These are phyloP conservation scores for Hypoxylon sp. DNA, from an alignment of 2,329 filamentous ascomycete genomes.

Conservation along the genomic window DNA sequence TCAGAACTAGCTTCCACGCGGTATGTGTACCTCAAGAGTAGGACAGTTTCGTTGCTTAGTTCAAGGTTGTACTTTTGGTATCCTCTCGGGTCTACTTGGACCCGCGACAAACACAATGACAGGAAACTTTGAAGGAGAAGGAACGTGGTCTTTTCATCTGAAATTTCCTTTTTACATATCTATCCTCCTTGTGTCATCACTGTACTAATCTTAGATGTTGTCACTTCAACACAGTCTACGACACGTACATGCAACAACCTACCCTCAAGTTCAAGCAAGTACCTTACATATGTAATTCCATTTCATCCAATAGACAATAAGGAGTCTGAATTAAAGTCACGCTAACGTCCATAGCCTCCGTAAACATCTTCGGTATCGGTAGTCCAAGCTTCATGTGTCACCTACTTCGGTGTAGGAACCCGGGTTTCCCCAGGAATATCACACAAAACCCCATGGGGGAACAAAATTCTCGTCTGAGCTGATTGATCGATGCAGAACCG, in stretches of 20 bases:
- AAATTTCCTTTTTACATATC: neutral
- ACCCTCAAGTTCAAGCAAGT: neutral
- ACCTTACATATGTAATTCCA: neutral
- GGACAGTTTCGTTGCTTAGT: slow-evolving; percentile 9
- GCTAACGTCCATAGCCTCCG: slow-evolving; percentile 2
- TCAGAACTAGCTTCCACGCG: neutral
- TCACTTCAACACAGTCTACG: neutral
- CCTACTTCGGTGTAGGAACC: slow-evolving; percentile 28
- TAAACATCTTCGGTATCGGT: slow-evolving; percentile 33
- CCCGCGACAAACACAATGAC: neutral
- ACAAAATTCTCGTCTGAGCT: slow-evolving; percentile 3
- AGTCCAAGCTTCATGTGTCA: slow-evolving; percentile 17
- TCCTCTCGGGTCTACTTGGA: neutral
- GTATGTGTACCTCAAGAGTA: neutral
- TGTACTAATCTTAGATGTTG: neutral
- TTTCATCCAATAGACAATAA: neutral
- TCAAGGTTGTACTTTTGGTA: neutral
- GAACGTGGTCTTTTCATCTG: neutral
- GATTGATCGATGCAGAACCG: slow-evolving; percentile 8
- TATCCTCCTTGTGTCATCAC: neutral
- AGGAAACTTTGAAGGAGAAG: neutral
- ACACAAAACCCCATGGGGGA: slow-evolving; percentile 34
- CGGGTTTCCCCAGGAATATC: slow-evolving; percentile 42
- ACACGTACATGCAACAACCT: neutral
- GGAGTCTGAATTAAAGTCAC: neutral